Percentiles rank a stretch among this genome's conserved stretches.
Conservation (phyloP, 495 filamentous ascomycete genomes). For the Lepidopterella palustris region DNA sequence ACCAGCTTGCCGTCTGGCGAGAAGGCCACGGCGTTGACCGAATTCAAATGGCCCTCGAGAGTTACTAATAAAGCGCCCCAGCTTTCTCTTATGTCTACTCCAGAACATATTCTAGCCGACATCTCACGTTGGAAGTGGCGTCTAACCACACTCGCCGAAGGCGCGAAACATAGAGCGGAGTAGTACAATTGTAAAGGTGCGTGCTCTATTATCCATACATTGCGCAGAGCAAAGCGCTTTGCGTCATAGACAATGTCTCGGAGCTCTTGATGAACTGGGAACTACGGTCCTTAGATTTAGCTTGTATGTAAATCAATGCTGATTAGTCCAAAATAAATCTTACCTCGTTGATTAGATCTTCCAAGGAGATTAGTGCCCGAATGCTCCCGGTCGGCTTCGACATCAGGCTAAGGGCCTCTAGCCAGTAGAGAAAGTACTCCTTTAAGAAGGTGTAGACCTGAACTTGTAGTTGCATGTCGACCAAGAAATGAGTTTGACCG, state of each 20-base stretch:
- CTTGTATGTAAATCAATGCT: not conserved
- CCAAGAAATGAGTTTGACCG: not conserved
- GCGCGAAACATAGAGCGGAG: not conserved
- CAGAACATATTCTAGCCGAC: not conserved
- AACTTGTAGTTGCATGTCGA: too few species aligned
- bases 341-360: not conserved
- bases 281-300: not conserved
- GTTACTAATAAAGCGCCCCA: not conserved
- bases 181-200: not conserved
- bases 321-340: not conserved
- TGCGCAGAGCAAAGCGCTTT: constrained; percentile 10
- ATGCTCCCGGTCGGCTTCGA: not conserved
- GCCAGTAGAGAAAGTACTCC: not conserved
- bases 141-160: not conserved
- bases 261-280: not conserved
- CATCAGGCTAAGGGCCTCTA: not conserved
- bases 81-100: not conserved
- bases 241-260: not conserved
- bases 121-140: not conserved
- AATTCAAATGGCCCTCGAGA: not conserved
- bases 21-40: not conserved
- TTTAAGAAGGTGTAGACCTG: not conserved
- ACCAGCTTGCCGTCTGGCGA: not conserved
- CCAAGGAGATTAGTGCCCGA: not conserved
- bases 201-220: not conserved